phyloP scores from a whole-genome alignment of 352 stramenopile genomes.

The Aphanomyces astaci region DNA sequence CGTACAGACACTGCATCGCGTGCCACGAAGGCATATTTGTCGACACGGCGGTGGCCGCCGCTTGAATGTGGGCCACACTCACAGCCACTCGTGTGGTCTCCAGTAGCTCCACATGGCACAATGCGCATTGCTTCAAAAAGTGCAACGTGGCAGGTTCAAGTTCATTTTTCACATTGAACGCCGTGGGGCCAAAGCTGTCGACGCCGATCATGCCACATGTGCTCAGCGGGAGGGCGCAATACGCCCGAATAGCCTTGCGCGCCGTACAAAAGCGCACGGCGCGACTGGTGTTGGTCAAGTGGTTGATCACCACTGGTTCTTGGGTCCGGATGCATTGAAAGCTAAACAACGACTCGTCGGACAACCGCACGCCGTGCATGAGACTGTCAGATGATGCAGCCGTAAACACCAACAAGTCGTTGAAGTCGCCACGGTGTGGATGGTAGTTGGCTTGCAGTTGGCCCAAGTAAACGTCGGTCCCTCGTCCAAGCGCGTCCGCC shows the following conservation, averaged over 20 bases:
- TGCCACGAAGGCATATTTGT: neutral
- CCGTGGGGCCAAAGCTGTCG: constrained; percentile 49
- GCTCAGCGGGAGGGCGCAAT: constrained; percentile 37
- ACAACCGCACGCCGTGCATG: constrained; percentile 38
- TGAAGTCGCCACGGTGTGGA: constrained; percentile 18
- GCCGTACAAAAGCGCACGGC: constrained; percentile 26
- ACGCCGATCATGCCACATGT: constrained; percentile 48
- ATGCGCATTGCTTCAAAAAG: constrained; percentile 37
- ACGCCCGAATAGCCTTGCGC: constrained; percentile 30
- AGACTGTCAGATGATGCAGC: constrained; percentile 39
- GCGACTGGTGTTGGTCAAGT: constrained; percentile 29
- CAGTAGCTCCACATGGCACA: constrained; percentile 34
- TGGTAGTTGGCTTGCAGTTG: constrained; percentile 25
- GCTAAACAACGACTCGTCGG: constrained; percentile 31
- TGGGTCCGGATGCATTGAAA: constrained; percentile 45
- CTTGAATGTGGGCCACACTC: constrained; percentile 33
- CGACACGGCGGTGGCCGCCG: neutral
- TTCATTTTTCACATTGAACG: constrained; percentile 31
- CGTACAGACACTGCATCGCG: neutral
- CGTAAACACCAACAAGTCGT: constrained; percentile 30
- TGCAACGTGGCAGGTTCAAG: constrained; percentile 47
- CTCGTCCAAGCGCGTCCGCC: neutral
- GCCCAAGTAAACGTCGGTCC: constrained; percentile 44
- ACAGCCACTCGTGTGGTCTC: constrained; percentile 31
- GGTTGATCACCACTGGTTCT: constrained; percentile 27